Conservation (phyloP, 2,329 filamentous ascomycete genomes). For the Arachnomyces sp. region DNA sequence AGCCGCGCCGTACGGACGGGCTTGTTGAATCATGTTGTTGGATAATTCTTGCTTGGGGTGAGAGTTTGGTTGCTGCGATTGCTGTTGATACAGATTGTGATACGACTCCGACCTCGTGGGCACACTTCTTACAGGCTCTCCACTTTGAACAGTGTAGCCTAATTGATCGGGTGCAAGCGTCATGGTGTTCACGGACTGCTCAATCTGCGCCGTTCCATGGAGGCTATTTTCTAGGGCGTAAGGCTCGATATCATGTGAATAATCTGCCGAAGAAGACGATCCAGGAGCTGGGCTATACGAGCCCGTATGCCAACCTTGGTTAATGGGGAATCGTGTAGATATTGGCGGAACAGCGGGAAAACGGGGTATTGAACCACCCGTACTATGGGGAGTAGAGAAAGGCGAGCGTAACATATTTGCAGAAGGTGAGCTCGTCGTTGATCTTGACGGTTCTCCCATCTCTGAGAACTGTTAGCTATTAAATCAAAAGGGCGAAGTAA, state of each 20-base stretch:
- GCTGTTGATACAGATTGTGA: slow-evolving; percentile 8
- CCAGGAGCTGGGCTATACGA: slow-evolving; percentile 1
- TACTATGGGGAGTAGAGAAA: slow-evolving; percentile 6
- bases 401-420: slow-evolving; percentile 10
- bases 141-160: too few species aligned
- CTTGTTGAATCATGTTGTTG: slow-evolving; percentile 5
- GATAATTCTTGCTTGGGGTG: not conserved
- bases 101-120: too few species aligned
- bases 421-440: slow-evolving; percentile 10
- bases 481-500: not conserved
- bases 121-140: too few species aligned
- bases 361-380: slow-evolving; percentile 3
- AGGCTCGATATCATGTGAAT: slow-evolving; percentile 19
- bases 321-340: slow-evolving; percentile 6
- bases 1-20: slow-evolving; percentile 11
- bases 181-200: slow-evolving; percentile 15
- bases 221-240: slow-evolving; percentile 14
- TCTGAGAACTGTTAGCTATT: slow-evolving; percentile 5
- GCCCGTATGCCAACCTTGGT: slow-evolving; percentile 10
- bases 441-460: slow-evolving; percentile 5
- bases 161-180: slow-evolving; percentile 10
- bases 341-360: slow-evolving; percentile 7
- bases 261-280: slow-evolving; percentile 16
- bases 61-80: slow-evolving; percentile 10
- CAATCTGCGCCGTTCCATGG: slow-evolving; percentile 10